These are phyloP conservation scores for Metschnikowia lochheadii DNA, from an alignment of 805 yeast genomes.

Conservation along the genomic window DNA sequence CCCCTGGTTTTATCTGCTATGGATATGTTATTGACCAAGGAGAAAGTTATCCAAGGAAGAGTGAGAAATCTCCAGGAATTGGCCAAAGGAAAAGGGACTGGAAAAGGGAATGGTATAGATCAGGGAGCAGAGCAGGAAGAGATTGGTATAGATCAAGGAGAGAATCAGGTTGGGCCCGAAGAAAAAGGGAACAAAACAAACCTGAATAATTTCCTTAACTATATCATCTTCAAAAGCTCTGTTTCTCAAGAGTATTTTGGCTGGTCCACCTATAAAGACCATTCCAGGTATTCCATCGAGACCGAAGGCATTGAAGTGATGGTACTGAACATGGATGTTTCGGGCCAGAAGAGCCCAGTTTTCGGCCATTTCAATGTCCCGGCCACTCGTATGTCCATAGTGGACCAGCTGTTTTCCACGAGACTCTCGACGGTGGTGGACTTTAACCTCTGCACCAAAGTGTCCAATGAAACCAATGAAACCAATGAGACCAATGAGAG, in stretches of 20 bases:
- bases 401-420: slow-evolving; percentile 35
- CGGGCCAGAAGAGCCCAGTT: slow-evolving; percentile 17
- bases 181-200: no score
- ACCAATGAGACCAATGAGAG: slow-evolving; percentile 14
- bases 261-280: slow-evolving; percentile 29
- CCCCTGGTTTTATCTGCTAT: slow-evolving; percentile 23
- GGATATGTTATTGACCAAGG: slow-evolving; percentile 12
- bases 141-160: neutral
- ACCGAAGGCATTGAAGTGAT: slow-evolving; percentile 26
- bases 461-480: slow-evolving; percentile 30
- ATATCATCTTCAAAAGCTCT: slow-evolving; percentile 21
- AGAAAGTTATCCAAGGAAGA: slow-evolving; percentile 7
- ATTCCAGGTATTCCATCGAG: slow-evolving; percentile 33
- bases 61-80: slow-evolving; percentile 9
- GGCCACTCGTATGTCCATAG: slow-evolving; percentile 36
- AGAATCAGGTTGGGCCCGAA: no score
- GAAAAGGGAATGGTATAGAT: neutral
- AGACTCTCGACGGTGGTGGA: slow-evolving; percentile 44
- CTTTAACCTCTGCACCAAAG: slow-evolving; percentile 40
- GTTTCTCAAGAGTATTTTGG: slow-evolving; percentile 34
- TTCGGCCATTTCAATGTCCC: slow-evolving; percentile 42
- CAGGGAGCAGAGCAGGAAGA: no score
- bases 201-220: neutral
- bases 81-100: neutral
- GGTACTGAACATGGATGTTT: slow-evolving; percentile 20